Evolutionary conservation across 2,329 filamentous ascomycete genomes (phyloP).

Genomic region (Cercospora zeina): DNA sequence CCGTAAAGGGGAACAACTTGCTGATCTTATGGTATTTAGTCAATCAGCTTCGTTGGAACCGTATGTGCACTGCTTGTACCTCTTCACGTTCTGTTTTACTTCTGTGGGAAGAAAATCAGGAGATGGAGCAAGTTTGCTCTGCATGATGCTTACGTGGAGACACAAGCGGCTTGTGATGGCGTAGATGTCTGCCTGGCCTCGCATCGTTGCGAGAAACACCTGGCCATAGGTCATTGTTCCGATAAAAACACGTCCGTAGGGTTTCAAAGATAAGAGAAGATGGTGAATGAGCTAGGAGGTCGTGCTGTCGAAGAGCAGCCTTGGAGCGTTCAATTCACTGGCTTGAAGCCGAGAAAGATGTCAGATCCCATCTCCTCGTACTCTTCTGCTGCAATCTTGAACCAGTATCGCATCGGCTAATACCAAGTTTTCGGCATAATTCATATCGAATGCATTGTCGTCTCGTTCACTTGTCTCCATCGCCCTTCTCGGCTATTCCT

Average conservation of each 20-base stretch:
- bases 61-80: constrained; percentile 17
- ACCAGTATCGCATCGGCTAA: not conserved
- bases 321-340: too few species aligned
- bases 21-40: not conserved
- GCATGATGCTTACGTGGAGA: constrained; percentile 6
- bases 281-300: too few species aligned
- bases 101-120: constrained; percentile 21
- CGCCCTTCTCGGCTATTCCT: not conserved
- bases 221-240: not conserved
- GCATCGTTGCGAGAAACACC: too few species aligned
- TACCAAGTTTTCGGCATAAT: not conserved
- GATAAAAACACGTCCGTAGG: too few species aligned
- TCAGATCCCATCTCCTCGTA: too few species aligned
- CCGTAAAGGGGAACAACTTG: not conserved
- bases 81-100: constrained; percentile 23
- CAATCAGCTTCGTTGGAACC: constrained; percentile 14
- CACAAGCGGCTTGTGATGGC: too few species aligned
- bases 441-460: not conserved
- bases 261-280: too few species aligned
- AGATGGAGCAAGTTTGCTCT: constrained; percentile 24
- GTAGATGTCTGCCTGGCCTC: too few species aligned
- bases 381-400: too few species aligned
- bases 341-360: too few species aligned
- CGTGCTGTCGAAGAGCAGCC: too few species aligned
- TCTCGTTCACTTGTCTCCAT: not conserved